Base-by-base conservation (phyloP, 306 rosid species). In the Pyrus pyrifolia region DNA sequence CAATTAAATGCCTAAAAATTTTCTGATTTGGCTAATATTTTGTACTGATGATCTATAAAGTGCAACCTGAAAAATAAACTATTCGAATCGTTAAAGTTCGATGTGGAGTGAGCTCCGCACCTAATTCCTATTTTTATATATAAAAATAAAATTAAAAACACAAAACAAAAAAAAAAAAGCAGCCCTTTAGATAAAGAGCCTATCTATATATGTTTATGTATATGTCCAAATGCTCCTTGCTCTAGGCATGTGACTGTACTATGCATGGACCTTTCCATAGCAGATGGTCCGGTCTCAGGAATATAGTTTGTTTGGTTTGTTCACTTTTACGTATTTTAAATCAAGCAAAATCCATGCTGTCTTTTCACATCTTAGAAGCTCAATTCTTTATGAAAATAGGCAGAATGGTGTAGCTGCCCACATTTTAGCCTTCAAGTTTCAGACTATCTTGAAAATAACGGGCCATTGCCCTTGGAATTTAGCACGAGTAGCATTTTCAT, bases 401-500 rank as follows among this genome's bases (percentile, higher is more conserved):
- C 70, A 31, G 17, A 45, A 62, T 59, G 69, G 75, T 9, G 68
- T 17, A 1, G 53, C 13, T 13, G 45, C 75, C 64, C 81, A 45
- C 25, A 10, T 49, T 49, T 29, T 68, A 6, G 66, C 74, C 46
- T 25, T 38, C 30, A 40, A 40, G 23, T 60, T 25, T 30, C 44
- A 8, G 46, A 58, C 11, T 4, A 58, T 58, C 62, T 58, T 10
- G 62, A 30, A 70, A 25, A 66, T 42, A 61, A 63, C 38, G 27
- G 63, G 27, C 55, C 72, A 18, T 70, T 45, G 67, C 69, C 15
- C 35, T 78, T 78, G 81, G 66, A 71, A 49, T 66, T 61, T 78
- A 60, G 72, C 45, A 31, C 38, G 14, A 46, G 9, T 60, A 6
- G 21, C 70, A 10, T 21, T 70, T 52, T 70, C 44, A 31, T 40